Percentiles rank a stretch among this genome's conserved stretches.
Conservation (phyloP, 1,139 yeast species). For the Tardiomyces digboiensis region DNA sequence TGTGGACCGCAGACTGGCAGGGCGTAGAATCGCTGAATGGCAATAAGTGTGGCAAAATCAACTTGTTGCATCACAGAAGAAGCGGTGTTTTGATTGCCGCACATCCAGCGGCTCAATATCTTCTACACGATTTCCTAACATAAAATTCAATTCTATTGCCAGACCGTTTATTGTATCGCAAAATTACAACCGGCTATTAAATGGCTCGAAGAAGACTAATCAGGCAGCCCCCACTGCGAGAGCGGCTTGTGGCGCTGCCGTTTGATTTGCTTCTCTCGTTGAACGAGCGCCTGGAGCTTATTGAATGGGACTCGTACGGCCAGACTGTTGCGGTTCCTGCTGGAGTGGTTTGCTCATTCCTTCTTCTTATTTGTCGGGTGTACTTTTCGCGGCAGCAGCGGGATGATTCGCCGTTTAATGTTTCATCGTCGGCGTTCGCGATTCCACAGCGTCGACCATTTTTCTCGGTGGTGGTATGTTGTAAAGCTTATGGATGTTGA, state of each 20-base stretch:
- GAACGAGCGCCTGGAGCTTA: constrained; percentile 44
- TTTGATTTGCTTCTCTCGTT: constrained; percentile 43
- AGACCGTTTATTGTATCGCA: too few species aligned
- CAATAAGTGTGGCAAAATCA: too few species aligned
- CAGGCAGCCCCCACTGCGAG: constrained; percentile 26
- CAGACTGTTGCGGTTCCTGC: constrained; percentile 37
- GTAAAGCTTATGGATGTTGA: too few species aligned
- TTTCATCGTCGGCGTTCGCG: background rate
- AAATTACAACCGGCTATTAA: too few species aligned
- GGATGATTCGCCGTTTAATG: background rate
- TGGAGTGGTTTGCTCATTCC: constrained; percentile 32
- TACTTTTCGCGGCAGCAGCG: constrained; percentile 4
- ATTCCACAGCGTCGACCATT: background rate
- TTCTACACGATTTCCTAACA: too few species aligned
- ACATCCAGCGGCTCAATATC: too few species aligned
- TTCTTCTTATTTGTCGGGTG: constrained; percentile 17
- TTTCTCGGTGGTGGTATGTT: background rate
- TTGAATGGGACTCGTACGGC: constrained; percentile 58
- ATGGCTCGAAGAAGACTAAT: constrained; percentile 8
- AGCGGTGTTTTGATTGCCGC: too few species aligned
- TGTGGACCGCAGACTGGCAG: too few species aligned
- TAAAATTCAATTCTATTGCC: too few species aligned
- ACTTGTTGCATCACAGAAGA: too few species aligned
- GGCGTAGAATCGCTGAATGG: too few species aligned
- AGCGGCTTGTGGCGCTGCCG: constrained; percentile 42